Evolutionary conservation across 306 rosid genomes (phyloP), one percentile per base, ranked within the genome.

Genomic region (Lathyrus tuberosus): DNA sequence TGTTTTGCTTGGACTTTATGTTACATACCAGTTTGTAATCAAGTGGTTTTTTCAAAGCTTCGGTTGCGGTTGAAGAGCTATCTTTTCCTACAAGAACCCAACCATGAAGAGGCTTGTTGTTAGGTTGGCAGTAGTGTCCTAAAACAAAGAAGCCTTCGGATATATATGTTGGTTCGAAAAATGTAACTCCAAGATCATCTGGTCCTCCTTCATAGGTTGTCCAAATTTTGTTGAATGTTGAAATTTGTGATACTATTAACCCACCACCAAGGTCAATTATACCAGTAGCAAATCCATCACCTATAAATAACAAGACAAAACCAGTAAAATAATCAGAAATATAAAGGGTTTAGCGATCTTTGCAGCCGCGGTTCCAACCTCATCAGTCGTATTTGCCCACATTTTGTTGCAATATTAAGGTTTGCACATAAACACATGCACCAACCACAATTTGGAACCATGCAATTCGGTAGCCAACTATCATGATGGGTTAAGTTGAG

Each of bases 241-340:
- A 76, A 24, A 87, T 43, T 62, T 85, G 88, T 16, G 78, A 65
- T 37, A 89, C 86, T 37, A 73, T 73, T 38, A 89, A 69, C 6
- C 83, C 91, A 12, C 96, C 85, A 31, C 97, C 97, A 5, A 89
- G 82, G 80, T 89, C 86, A 24, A 91, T 81, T n/a, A 41, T 26
- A 28, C 94, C 90, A 14, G 48, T 79, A 5, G 84, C 94, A 82
- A 91, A 91, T 70, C 87, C 89, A 61, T 48, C 82, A 15, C 83
- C 95, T 76, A 35, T 43, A 74, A 9, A 42, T 5, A 48, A 9
- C 9, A 52, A 9, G 7, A 20, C 31, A 51, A 48, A 16, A 1
- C 31, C 33, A 20, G 4, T 4, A 52, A 52, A 52, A 20, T 20
- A 3, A 20, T 52, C n/a, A 42, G 4, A 42, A 42, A 7, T 35